Base-by-base conservation (phyloP, 805 yeast species). In the Saccharomycopsis malanga region DNA sequence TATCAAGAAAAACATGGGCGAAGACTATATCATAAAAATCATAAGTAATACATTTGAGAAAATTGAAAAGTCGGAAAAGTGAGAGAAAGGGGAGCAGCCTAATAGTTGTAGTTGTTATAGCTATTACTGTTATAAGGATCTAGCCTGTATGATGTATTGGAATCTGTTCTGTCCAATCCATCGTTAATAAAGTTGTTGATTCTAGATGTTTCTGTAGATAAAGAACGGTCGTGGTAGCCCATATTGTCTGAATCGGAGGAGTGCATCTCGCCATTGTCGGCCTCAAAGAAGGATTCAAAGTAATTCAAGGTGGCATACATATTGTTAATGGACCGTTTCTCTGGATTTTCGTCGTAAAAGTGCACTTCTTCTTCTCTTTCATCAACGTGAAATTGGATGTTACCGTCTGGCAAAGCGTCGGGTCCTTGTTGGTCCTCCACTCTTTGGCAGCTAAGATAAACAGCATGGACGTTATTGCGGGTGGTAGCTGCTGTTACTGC, bases 381-480 rank as follows among this genome's bases (percentile, higher is more conserved):
- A 22, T 49, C 53, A 20, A 36, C 41, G 17, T 49, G 50, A 37
- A 46, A 46, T 32, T 45, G 70, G 39, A 73, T 65, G 36, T 62
- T 67, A 36, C 68, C 70, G 27, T 66, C 70, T 4, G 45, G 49
- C 10, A 57, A 62, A n/a, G 61, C 68, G 27, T 64, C 67, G 30
- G 34, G 21, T 2, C 34, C 42, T 32, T 41, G 22, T 9, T 12
- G 25, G 21, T 68, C 76, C 43, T 61, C 67, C 30, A 56, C 56
- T 22, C 66, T 63, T 42, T 49, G 43, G 59, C 97, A 91, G 0
- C 96, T 86, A 25, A 88, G 79, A 60, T 86, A 93, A 2, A 93
- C 98, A 0, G 98, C 89, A 62, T 93, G 98, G 1, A 93, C 94
- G 58, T 93, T 93, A 60, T 86, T 87, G 54, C 97, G 70, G 1